phyloP scores from a whole-genome alignment of 768 basidiomycete genomes.

The Tricholoma bakamatsutake region DNA sequence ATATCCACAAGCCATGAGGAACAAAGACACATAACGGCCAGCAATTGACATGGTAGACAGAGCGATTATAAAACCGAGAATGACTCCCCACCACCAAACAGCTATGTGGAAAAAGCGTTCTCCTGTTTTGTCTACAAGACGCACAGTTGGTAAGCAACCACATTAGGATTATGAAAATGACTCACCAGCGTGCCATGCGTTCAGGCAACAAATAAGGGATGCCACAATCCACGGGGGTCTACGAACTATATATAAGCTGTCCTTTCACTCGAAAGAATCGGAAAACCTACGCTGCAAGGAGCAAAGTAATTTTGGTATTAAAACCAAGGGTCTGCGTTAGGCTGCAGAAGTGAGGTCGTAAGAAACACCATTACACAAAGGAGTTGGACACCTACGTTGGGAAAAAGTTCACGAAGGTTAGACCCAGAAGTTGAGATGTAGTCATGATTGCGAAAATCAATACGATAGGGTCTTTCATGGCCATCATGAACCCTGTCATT shows the following conservation, averaged over 20 bases:
- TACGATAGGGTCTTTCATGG: slow-evolving; percentile 51
- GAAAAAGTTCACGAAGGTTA: slow-evolving; percentile 61
- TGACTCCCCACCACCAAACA: slow-evolving; percentile 54
- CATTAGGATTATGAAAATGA: background rate
- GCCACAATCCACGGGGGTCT: slow-evolving; percentile 65
- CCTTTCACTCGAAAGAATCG: background rate
- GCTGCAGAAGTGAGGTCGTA: slow-evolving; percentile 20
- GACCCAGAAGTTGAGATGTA: slow-evolving; percentile 44
- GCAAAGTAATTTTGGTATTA: slow-evolving; percentile 48
- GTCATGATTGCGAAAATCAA: slow-evolving; percentile 50
- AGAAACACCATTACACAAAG: background rate
- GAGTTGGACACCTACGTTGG: slow-evolving; percentile 31
- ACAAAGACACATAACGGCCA: slow-evolving; percentile 55
- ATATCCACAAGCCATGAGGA: slow-evolving; percentile 58
- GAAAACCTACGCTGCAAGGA: slow-evolving; percentile 49
- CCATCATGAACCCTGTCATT: slow-evolving; percentile 44
- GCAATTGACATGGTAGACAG: slow-evolving; percentile 44
- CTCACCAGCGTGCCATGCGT: slow-evolving; percentile 47
- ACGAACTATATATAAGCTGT: background rate
- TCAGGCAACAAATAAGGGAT: slow-evolving; percentile 41
- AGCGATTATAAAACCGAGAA: slow-evolving; percentile 56
- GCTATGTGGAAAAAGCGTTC: slow-evolving; percentile 61
- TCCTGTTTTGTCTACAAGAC: slow-evolving; percentile 42
- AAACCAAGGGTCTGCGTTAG: slow-evolving; percentile 58
- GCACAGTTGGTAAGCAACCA: background rate